Percentiles rank a stretch among this genome's conserved stretches.
These are phyloP conservation scores for Domatiomyces globalis DNA, from an alignment of 2,329 filamentous ascomycete genomes.

Conservation along the genomic window DNA sequence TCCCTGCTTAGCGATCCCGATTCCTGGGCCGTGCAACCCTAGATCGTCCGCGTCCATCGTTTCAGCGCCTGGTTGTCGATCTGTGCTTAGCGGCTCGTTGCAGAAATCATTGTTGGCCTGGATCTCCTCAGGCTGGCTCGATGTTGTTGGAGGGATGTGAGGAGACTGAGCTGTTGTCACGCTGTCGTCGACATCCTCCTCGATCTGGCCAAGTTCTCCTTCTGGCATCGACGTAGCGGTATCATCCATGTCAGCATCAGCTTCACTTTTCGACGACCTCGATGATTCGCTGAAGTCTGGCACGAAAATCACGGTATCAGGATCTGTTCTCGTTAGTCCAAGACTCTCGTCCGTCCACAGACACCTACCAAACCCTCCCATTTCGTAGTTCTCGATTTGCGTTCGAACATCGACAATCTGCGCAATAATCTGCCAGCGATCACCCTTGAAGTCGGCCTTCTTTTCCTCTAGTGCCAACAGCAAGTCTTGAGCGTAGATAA, in stretches of 20 bases:
- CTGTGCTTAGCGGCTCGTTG: background rate
- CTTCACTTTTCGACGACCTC: background rate
- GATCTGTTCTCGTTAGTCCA: background rate
- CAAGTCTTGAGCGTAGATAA: slow-evolving; percentile 11
- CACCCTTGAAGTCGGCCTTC: slow-evolving; percentile 11
- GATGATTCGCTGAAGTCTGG: background rate
- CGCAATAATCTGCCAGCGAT: slow-evolving; percentile 12
- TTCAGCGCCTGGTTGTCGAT: background rate
- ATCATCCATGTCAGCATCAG: background rate
- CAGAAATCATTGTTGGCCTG: background rate
- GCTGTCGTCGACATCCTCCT: background rate
- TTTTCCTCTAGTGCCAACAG: slow-evolving; percentile 14
- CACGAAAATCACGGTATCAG: background rate
- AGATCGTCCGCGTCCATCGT: background rate
- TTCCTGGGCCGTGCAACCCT: background rate
- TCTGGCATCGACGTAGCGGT: background rate
- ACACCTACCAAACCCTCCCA: slow-evolving; percentile 13
- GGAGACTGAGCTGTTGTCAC: background rate
- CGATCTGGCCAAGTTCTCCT: background rate
- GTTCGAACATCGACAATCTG: slow-evolving; percentile 13
- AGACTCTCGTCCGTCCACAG: background rate
- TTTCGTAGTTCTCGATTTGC: slow-evolving; percentile 15
- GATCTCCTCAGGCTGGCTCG: background rate
- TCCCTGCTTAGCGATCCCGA: background rate
- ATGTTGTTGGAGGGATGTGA: too few species aligned